Base-by-base conservation (phyloP, 805 yeast genomes). In the Starmerella bombicola region DNA sequence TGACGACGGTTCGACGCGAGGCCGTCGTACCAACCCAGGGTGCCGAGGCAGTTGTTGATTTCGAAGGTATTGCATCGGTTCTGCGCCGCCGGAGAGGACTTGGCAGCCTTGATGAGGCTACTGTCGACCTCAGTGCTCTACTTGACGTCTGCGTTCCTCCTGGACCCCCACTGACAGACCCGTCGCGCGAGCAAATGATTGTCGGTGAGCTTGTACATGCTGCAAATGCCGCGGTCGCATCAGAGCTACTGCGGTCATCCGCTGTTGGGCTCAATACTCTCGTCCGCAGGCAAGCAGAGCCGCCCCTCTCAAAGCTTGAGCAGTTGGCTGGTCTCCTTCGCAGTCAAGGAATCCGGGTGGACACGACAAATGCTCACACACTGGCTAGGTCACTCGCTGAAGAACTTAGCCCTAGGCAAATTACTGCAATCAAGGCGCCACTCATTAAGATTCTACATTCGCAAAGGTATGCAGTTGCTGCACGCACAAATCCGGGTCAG, bases 391-490 rank as follows among this genome's bases (percentile, higher is more conserved):
- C 93, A 1, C 69, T 91, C 32, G 67, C 82, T 35, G 58, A 62
- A 10, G 73, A 83, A 49, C 66, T 73, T 31, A 79, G 83, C 55
- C 66, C 71, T 3, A 68, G 69, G 15, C 70, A 70, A 40, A 72
- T 94, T 51, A 70, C 70, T 44, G 80, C 88, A 37, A 71, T 84
- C 28, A 94, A 86, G 57, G 74, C 91, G 0, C 65, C 84, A 43
- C 64, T 91, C 45, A 74, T 67, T 62, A 91, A 91, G 64, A 75
- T 88, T 37, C 70, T 91, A 76, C 69, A 78, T 9, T 71, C 93
- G 53, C 93, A 94, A 28, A 82, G 80, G 55, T 91, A 91, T 58
- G 80, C 76, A 46, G 73, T 85, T 55, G 93, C 95, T 8, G 96
- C 94, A 23, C 78, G 77, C 56, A 78, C 77, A 38, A 93, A 84